These are phyloP conservation scores for Cardamine occulta DNA, from an alignment of 345 rosid species.

Conservation along the genomic window DNA sequence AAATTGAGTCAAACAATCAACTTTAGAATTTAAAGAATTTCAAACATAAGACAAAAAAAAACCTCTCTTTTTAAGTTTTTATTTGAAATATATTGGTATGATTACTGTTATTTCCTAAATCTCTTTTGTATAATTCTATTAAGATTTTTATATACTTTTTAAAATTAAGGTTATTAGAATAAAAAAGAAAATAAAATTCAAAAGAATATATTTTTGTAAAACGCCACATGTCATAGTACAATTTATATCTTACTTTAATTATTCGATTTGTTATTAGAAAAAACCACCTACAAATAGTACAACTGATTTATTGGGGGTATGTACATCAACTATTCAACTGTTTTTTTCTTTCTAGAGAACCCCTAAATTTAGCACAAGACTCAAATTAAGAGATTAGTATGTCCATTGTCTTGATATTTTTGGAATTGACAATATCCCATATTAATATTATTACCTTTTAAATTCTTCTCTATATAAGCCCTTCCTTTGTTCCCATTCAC, in stretches of 20 bases:
- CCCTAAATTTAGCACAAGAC: slow-evolving; percentile 29
- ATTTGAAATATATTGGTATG: too few species aligned
- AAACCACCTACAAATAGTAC: background rate
- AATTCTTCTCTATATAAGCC: slow-evolving; percentile 30
- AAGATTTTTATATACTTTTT: too few species aligned
- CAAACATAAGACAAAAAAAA: too few species aligned
- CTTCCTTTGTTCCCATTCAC: background rate
- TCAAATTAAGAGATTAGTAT: slow-evolving; percentile 5
- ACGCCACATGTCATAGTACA: background rate
- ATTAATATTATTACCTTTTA: slow-evolving; percentile 9
- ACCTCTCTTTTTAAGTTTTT: too few species aligned
- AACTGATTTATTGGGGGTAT: background rate
- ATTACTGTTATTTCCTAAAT: too few species aligned
- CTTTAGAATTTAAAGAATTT: too few species aligned
- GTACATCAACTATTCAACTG: background rate
- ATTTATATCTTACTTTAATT: background rate
- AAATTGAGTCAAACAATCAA: background rate
- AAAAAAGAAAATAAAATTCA: too few species aligned
- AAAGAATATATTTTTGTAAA: background rate
- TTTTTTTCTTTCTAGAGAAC: slow-evolving; percentile 16
- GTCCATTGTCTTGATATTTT: slow-evolving; percentile 23
- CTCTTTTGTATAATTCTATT: too few species aligned
- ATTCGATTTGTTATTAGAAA: background rate
- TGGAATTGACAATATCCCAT: slow-evolving; percentile 12
- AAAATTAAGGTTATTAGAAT: too few species aligned